Evolutionary conservation across 768 basidiomycete species (phyloP).

Genomic region (Hypholoma sublateritium): DNA sequence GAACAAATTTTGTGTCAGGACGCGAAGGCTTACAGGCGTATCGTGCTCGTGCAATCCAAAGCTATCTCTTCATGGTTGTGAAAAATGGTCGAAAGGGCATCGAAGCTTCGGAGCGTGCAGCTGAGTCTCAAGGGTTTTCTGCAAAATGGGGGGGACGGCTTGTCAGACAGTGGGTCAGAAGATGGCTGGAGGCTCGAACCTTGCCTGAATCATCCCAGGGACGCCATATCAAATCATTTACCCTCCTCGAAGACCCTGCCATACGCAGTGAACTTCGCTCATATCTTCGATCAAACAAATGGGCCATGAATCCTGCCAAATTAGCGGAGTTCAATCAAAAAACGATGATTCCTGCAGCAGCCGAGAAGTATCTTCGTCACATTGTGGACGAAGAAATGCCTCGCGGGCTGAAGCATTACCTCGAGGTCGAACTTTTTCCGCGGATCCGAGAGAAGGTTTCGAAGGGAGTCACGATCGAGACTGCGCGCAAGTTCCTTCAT

Average conservation of each 20-base stretch:
- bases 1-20: slow-evolving; percentile 23
- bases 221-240: slow-evolving; percentile 25
- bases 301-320: slow-evolving; percentile 34
- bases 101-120: slow-evolving; percentile 25
- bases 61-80: slow-evolving; percentile 28
- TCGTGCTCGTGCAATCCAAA: slow-evolving; percentile 25
- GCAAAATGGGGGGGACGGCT: slow-evolving; percentile 26
- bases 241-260: slow-evolving; percentile 26
- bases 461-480: slow-evolving; percentile 30
- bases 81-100: slow-evolving; percentile 20
- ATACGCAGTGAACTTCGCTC: slow-evolving; percentile 26
- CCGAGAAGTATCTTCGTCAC: slow-evolving; percentile 26
- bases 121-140: slow-evolving; percentile 31
- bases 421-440: slow-evolving; percentile 33
- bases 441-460: slow-evolving; percentile 24
- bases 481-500: slow-evolving; percentile 29
- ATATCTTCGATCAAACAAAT: slow-evolving; percentile 33
- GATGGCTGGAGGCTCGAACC: slow-evolving; percentile 21
- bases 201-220: slow-evolving; percentile 26
- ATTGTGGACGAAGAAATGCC: slow-evolving; percentile 34
- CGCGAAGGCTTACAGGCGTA: slow-evolving; percentile 26
- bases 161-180: slow-evolving; percentile 23
- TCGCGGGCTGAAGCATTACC: slow-evolving; percentile 28
- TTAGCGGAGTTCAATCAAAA: slow-evolving; percentile 23
- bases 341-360: slow-evolving; percentile 24